phyloP scores from a whole-genome alignment of 495 filamentous ascomycete species.

The Xylaria scruposa region DNA sequence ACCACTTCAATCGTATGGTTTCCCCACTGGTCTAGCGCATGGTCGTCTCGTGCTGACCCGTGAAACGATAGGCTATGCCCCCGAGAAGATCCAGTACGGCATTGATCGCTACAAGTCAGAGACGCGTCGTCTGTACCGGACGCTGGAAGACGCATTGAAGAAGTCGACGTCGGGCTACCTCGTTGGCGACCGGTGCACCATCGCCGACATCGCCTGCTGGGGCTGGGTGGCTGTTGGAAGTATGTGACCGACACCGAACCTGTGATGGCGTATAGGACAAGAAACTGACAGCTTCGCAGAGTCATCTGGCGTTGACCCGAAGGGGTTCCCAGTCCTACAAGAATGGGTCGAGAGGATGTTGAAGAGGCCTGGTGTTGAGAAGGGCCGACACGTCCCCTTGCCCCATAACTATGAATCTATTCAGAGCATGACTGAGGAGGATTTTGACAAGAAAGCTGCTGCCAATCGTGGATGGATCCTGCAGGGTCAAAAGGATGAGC shows the following conservation, averaged over 20 bases:
- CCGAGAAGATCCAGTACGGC: slow-evolving; percentile 86
- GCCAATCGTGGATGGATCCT: slow-evolving; percentile 65
- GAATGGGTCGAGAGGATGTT: slow-evolving; percentile 72
- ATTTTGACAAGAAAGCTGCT: slow-evolving; percentile 60
- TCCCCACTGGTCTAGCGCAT: neutral
- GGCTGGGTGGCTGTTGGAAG: slow-evolving; percentile 68
- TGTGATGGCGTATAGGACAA: neutral
- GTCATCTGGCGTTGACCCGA: slow-evolving; percentile 77
- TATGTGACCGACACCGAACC: slow-evolving; percentile 32
- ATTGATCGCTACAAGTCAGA: slow-evolving; percentile 84
- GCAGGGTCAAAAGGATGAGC: slow-evolving; percentile 66
- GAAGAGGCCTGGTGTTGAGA: slow-evolving; percentile 71
- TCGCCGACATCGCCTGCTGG: slow-evolving; percentile 84
- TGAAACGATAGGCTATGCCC: slow-evolving; percentile 65
- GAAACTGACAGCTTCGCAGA: slow-evolving; percentile 43
- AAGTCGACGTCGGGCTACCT: slow-evolving; percentile 70
- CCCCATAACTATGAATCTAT: slow-evolving; percentile 66
- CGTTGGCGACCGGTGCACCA: slow-evolving; percentile 79
- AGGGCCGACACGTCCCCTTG: slow-evolving; percentile 78
- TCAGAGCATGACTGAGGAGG: slow-evolving; percentile 47
- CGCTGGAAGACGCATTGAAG: slow-evolving; percentile 76
- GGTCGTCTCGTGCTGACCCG: slow-evolving; percentile 15
- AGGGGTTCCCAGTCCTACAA: slow-evolving; percentile 74
- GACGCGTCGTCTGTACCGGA: slow-evolving; percentile 78
- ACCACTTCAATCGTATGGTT: slow-evolving; percentile 75